Percentiles rank a stretch among this genome's conserved stretches.
These are phyloP conservation scores for Aquilaria malaccensis DNA, from an alignment of 345 rosid species.

Conservation along the genomic window DNA sequence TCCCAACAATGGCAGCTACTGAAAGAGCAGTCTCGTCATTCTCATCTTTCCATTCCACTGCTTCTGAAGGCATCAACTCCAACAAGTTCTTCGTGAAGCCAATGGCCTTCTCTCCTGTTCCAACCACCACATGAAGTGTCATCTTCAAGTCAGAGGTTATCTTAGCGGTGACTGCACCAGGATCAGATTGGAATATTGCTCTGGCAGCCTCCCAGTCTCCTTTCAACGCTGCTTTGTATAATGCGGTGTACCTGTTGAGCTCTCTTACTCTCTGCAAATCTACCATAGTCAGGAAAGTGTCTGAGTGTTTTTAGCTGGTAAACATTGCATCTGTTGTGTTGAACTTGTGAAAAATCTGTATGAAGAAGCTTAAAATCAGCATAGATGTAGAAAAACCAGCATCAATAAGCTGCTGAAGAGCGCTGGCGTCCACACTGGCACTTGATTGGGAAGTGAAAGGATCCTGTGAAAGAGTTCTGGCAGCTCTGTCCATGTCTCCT, in stretches of 20 bases:
- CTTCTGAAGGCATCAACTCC: neutral
- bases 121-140: constrained; percentile 3
- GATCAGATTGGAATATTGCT: neutral
- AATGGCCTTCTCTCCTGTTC: neutral
- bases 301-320: too few relatives aligned
- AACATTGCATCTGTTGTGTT: too few relatives aligned
- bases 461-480: too few relatives aligned
- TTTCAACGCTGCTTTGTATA: constrained; percentile 13
- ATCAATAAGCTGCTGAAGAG: too few relatives aligned
- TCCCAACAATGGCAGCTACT: constrained; percentile 12
- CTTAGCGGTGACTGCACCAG: neutral
- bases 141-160: neutral
- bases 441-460: too few relatives aligned
- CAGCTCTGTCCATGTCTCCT: too few relatives aligned
- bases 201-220: constrained; percentile 9
- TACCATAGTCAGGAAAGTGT: too few relatives aligned
- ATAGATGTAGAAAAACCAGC: too few relatives aligned
- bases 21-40: constrained; percentile 11
- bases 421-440: too few relatives aligned
- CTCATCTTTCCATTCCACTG: neutral
- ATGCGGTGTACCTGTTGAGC: constrained; percentile 6
- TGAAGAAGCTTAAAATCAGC: too few relatives aligned
- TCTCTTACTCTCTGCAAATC: neutral
- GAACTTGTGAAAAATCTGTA: too few relatives aligned
- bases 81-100: constrained; percentile 1